Evolutionary conservation across 73 alveolate genomes (phyloP).

Genomic region (Paramecium biaurelia): DNA sequence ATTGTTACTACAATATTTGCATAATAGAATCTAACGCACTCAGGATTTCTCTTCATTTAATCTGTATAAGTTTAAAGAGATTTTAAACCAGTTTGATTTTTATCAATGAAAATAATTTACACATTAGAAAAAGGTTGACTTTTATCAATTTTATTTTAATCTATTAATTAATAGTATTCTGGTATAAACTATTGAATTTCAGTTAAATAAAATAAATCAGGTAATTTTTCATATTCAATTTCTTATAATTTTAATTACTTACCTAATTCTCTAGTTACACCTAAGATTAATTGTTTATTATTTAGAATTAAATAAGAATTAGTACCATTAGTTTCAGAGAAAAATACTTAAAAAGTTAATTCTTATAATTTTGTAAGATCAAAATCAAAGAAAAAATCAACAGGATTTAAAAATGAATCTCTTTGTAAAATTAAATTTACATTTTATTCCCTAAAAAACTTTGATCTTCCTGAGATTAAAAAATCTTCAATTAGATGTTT

Average conservation of each 20-base stretch:
- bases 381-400: background rate
- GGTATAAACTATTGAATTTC: background rate
- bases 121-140: background rate
- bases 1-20: background rate
- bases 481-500: background rate
- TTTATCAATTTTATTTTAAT: background rate
- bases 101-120: background rate
- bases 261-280: background rate
- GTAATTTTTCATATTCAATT: background rate
- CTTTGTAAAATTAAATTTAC: background rate
- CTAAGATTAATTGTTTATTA: background rate
- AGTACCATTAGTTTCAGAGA: background rate
- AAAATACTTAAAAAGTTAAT: background rate
- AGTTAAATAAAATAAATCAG: background rate
- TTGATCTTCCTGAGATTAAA: background rate
- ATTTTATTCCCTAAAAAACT: background rate
- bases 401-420: background rate
- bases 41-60: background rate
- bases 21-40: background rate
- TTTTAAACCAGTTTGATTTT: background rate
- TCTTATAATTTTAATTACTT: background rate
- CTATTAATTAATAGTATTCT: background rate
- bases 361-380: background rate
- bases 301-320: background rate
- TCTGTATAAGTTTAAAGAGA: background rate